Base-by-base conservation (phyloP, 108 stramenopile genomes). In the Nannochloropsis gaditana region DNA sequence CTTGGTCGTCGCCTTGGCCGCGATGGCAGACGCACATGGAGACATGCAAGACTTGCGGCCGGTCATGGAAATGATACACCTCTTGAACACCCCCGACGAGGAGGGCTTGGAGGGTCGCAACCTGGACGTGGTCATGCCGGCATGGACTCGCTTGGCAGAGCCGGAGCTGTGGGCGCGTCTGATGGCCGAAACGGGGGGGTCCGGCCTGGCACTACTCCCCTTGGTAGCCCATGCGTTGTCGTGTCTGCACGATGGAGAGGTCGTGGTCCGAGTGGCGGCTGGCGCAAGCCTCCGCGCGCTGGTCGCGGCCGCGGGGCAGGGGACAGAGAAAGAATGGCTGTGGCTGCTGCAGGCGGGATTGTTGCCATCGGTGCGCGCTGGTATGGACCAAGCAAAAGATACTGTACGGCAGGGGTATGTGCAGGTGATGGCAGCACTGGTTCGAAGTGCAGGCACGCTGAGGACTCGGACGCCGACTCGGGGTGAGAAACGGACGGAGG, bases 91-190 rank as follows among this genome's bases (percentile, higher is more conserved):
- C 3, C 59, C 59, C 19, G 59, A 73, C n/a, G 59, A 73, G 59
- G 59, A 73, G 59, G 59, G 59, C 15, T 73, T 73, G 59, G 59
- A 73, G 59, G 59, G 59, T 0, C 59, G 59, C 8, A 73, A 73
- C n/a, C 59, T 73, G 59, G 59, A 73, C n/a, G 59, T 73, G 59
- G 59, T 73, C 19, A 73, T 73, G 59, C 59, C 59, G 59, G 59
- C 59, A n/a, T 73, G 59, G 59, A 8, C 59, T 15, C 59, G n/a
- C 19, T n/a, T 73, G 59, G 59, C 59, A n/a, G 59, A 6, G 0
- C 19, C 15, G 59, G 59, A n/a, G 59, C 59, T n/a, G n/a, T 73
- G 59, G 59, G 59, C 6, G 8, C 19, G 19, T n/a, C n/a, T 73
- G 59, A 73, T 73, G 59, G 59, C 59, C n/a, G 59, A 3, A 3